Evolutionary conservation across 1,139 yeast species (phyloP), one percentile per base, ranked within the genome.

Genomic region (Meyerozyma smithsonii): DNA sequence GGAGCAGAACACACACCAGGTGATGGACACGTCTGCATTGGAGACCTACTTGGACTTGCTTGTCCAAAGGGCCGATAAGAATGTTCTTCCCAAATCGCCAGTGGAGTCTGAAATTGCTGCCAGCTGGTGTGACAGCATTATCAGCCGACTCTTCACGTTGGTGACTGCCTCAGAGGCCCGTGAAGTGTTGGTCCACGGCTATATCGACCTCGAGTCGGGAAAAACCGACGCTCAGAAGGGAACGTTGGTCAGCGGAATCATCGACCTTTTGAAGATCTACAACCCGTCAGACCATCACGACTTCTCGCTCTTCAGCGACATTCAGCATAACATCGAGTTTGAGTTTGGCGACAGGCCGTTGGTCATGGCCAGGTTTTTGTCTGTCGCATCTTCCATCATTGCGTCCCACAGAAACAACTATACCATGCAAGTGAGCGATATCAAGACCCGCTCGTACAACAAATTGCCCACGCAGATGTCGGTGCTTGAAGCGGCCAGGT

Each of bases 181-280:
- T 45, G 90, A 84, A 52, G 54, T 83, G 4, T 56, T 78, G 39
- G 71, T 79, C 5, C 84, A 80, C 54, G 76, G 77, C 3, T 76
- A 71, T 46, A 47, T 79, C 15, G 62, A 74, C 47, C 45, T 65
- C 1, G 43, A 53, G 0, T 43, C 43, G 18, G 26, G 17, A 25
- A 8, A 7, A 26, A 17, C n/a, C 36, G 35, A n/a, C n/a, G 39
- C 42, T 11, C 45, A 49, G 1, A 47, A 55, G 8, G 61, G 58
- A 35, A 62, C 74, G 1, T 55, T 80, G 17, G 66, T 81, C 4
- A 79, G 85, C 51, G 90, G 89, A 1, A 62, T 83, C 2, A 71
- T 82, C 17, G 92, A 84, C 54, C 69, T 72, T 41, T 48, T 83
- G 11, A 46, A 40, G 45, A 39, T 67, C 2, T 38, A 40, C 6